phyloP scores from a whole-genome alignment of 305 asterid species.

The Petunia hybrid region DNA sequence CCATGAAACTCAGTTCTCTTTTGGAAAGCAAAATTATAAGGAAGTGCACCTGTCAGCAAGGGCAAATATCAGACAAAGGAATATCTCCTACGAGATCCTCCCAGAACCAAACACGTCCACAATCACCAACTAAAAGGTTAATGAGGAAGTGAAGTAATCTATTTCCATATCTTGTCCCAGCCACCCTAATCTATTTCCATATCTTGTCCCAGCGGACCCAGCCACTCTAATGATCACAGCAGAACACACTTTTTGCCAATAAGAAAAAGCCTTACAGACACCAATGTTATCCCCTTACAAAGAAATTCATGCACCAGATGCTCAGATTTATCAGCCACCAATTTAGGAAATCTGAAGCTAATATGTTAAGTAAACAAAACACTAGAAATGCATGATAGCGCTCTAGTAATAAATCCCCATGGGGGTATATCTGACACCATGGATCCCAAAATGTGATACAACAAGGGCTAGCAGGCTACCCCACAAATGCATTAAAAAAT shows the following conservation, averaged over 20 bases:
- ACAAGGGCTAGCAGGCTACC: neutral
- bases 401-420: neutral
- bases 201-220: neutral
- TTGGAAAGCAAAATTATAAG: neutral
- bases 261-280: neutral
- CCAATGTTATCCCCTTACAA: constrained; percentile 5
- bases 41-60: neutral
- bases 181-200: no score
- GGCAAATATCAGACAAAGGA: neutral
- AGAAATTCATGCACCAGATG: neutral
- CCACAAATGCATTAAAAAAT: neutral
- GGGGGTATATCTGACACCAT: neutral
- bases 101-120: neutral
- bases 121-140: neutral
- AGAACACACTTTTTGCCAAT: neutral
- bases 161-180: neutral
- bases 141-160: neutral
- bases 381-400: neutral
- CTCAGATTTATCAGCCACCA: neutral
- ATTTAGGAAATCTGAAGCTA: neutral
- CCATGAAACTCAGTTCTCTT: neutral
- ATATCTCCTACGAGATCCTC: neutral
- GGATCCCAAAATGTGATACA: constrained; percentile 21
- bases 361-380: neutral
- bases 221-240: neutral